Conservation (phyloP, 2,329 filamentous ascomycete species). For the Penicillium sp. region DNA sequence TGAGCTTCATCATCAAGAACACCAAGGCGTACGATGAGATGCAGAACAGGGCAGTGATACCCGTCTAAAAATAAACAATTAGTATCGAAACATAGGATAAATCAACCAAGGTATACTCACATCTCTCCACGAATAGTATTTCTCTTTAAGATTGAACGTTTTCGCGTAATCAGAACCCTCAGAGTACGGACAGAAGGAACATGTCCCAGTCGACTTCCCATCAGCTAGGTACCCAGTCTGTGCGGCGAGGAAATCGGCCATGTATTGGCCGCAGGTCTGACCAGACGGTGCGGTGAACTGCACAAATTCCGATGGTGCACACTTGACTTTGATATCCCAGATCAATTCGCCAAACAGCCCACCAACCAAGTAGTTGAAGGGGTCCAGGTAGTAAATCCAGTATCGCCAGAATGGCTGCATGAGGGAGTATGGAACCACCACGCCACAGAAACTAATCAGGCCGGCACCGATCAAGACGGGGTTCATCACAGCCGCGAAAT, state of each 20-base stretch:
- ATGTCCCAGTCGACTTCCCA: conserved; percentile 27
- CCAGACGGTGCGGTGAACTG: conserved; percentile 29
- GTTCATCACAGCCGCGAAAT: conserved; percentile 60
- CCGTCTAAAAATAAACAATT: conserved; percentile 26
- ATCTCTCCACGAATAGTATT: conserved; percentile 42
- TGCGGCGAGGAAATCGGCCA: conserved; percentile 32
- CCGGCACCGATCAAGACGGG: conserved; percentile 54
- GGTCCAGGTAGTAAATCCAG: conserved; percentile 48
- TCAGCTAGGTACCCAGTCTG: conserved; percentile 35
- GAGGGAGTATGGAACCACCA: conserved; percentile 39
- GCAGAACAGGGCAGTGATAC: conserved; percentile 48
- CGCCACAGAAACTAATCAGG: conserved; percentile 42
- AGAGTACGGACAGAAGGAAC: conserved; percentile 35
- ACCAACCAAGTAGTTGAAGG: conserved; percentile 46
- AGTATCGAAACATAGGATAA: neutral
- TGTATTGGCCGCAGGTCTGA: conserved; percentile 38
- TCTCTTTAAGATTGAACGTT: conserved; percentile 35
- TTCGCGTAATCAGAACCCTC: conserved; percentile 37
- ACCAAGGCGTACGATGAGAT: conserved; percentile 46
- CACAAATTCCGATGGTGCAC: conserved; percentile 34
- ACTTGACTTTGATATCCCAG: conserved; percentile 43
- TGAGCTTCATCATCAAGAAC: conserved; percentile 51
- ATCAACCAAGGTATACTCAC: conserved; percentile 21
- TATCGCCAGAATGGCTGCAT: conserved; percentile 46
- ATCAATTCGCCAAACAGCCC: conserved; percentile 40